Evolutionary conservation across 805 yeast genomes (phyloP).

Genomic region (Cyberlindnera suaveolens): DNA sequence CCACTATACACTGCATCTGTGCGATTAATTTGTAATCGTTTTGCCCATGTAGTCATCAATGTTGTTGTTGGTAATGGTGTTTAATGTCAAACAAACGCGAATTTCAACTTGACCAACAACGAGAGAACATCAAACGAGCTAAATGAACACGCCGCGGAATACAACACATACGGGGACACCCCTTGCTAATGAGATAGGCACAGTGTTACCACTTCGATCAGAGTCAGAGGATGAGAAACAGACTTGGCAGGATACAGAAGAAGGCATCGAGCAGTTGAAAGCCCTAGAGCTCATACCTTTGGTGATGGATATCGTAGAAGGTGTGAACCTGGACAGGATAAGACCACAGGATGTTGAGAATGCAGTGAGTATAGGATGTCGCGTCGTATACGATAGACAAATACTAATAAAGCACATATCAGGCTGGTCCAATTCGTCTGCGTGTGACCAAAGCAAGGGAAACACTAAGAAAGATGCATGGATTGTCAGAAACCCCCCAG

Average conservation of each 20-base stretch:
- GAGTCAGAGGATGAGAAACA: not conserved
- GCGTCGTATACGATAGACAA: not conserved
- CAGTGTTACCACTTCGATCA: not conserved
- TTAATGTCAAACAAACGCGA: too few species aligned
- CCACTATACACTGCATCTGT: too few species aligned
- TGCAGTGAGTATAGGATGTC: conserved; percentile 25
- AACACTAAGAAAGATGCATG: conserved; percentile 36
- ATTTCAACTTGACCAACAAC: too few species aligned
- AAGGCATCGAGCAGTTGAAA: conserved; percentile 26
- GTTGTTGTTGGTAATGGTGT: too few species aligned
- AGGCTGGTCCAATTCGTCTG: conserved; percentile 38
- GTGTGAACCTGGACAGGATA: conserved; percentile 32
- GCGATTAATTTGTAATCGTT: too few species aligned
- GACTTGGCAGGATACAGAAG: conserved; percentile 10
- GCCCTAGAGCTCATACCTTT: conserved; percentile 34
- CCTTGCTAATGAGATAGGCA: too few species aligned
- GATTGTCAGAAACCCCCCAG: conserved; percentile 37
- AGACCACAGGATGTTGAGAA: conserved; percentile 39
- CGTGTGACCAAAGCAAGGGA: conserved; percentile 31
- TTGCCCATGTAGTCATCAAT: too few species aligned
- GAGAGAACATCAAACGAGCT: too few species aligned
- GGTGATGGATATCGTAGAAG: conserved; percentile 34
- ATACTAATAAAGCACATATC: conserved; percentile 13
- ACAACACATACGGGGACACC: too few species aligned
- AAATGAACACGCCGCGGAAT: too few species aligned